phyloP scores from a whole-genome alignment of 192 early-diverging fungal species.

The Umbelopsis vinacea region DNA sequence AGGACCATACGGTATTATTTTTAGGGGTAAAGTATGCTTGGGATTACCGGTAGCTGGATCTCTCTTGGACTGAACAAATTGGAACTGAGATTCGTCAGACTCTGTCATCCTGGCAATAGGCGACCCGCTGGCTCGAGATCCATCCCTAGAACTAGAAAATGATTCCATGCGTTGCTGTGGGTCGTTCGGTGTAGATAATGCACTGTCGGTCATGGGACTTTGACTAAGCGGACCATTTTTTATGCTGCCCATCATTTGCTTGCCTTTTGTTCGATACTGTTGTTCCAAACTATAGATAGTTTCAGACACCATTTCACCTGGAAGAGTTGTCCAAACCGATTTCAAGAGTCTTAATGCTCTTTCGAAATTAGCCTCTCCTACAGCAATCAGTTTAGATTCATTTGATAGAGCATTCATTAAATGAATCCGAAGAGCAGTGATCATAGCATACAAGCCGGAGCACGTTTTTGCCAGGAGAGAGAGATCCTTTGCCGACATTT shows the following conservation, averaged over 20 bases:
- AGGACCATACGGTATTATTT: conserved; percentile 21
- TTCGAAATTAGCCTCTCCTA: conserved; percentile 18
- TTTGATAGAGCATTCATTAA: conserved; percentile 10
- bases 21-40: conserved; percentile 4
- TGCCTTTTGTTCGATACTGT: conserved; percentile 13
- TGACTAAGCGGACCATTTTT: background rate
- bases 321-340: background rate
- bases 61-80: background rate
- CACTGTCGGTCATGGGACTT: background rate
- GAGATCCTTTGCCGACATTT: conserved; percentile 7
- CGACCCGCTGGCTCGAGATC: background rate
- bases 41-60: conserved; percentile 12
- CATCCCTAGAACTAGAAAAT: background rate
- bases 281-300: conserved; percentile 11
- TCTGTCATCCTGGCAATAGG: background rate
- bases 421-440: conserved; percentile 6
- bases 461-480: background rate
- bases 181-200: background rate
- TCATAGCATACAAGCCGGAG: conserved; percentile 12
- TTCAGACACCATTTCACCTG: conserved; percentile 12
- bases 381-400: background rate
- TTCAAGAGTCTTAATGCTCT: background rate
- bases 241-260: background rate
- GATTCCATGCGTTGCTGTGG: conserved; percentile 15
- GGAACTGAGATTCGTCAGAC: background rate